Base-by-base conservation (phyloP, 1,139 yeast species). In the Taphrina wiesneri region DNA sequence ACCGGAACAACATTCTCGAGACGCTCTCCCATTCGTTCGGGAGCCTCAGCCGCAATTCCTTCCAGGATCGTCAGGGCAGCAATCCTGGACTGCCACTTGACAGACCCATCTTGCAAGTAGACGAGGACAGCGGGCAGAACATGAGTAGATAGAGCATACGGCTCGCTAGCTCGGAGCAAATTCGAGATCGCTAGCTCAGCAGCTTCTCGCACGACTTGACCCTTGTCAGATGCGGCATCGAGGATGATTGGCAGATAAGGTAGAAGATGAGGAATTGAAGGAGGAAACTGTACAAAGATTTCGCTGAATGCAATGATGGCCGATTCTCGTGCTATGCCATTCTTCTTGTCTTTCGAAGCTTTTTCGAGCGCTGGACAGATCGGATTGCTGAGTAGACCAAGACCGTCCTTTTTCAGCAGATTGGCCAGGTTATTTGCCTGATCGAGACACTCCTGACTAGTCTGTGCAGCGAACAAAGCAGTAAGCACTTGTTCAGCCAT, bases 21-120 rank as follows among this genome's bases (percentile, higher is more conserved):
- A 71, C 86, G 85, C 74, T 87, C 78, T 77, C 93, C 97, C 73
- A 93, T 80, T 72, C 90, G 81, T 78, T 93, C 98, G 65, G 97
- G 96, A 57, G 88, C 86, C 60, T 88, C 91, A 68, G 85, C 90
- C 68, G 89, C 82, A 67, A 92, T 81, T 74, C 82, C 86, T 74
- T 90, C 96, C 66, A 91, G 79, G 4, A 86, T 75, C 70, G 83
- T 84, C 73, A 93, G 81, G 66, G 95, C 95, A 19, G 88, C 96
- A 64, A 90, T 74, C 77, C 93, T 92, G 61, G 91, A 83, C 77
- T 90, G 95, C 97, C 98, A 92, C 78, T 92, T 93, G 65, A 97
- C 96, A 62, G 96, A 86, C 15, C 68, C 67, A 1, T 92, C 85
- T 69, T 82, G 81, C 72, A 93, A 81, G 75, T 88, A 91, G 17